Conservation (phyloP, 2,329 filamentous ascomycete species). For the Apiospora saccharicola region DNA sequence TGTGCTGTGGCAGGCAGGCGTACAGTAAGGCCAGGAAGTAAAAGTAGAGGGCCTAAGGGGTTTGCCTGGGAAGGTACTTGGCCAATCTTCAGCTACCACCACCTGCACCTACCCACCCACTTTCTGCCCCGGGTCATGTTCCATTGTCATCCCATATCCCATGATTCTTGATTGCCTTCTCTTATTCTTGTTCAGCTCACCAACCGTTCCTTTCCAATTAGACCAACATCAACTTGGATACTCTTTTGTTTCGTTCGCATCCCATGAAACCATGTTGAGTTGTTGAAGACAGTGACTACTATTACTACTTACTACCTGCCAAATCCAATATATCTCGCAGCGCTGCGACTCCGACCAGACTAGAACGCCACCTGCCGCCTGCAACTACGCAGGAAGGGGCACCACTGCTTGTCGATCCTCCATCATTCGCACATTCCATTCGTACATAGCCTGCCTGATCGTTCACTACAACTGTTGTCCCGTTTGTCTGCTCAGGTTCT, state of each 20-base stretch:
- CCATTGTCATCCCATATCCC: constrained; percentile 21
- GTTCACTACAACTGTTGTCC: background rate
- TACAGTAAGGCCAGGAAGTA: background rate
- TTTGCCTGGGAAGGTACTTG: background rate
- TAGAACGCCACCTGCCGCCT: constrained; percentile 7
- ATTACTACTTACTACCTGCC: too few relatives aligned
- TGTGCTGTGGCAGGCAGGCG: background rate
- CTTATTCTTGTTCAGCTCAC: constrained; percentile 5
- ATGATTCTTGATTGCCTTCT: constrained; percentile 12
- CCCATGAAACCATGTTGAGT: background rate
- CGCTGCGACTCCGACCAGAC: background rate
- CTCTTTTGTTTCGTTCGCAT: background rate
- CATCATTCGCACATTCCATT: background rate
- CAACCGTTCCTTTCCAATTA: background rate
- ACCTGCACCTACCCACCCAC: background rate
- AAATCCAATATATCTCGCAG: background rate
- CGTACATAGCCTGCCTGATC: constrained; percentile 15
- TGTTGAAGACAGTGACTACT: background rate
- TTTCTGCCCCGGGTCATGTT: background rate
- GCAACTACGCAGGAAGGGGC: background rate
- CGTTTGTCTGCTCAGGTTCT: background rate
- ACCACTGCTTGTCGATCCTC: constrained; percentile 9
- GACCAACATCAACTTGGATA: background rate
- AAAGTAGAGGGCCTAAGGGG: background rate
- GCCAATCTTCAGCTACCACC: background rate